A percentile compares a stretch with the other conserved stretches of the same genome.
Evolutionary conservation across 192 early-diverging fungal genomes (phyloP).

Genomic region (Rhizoclosmatium sp.): DNA sequence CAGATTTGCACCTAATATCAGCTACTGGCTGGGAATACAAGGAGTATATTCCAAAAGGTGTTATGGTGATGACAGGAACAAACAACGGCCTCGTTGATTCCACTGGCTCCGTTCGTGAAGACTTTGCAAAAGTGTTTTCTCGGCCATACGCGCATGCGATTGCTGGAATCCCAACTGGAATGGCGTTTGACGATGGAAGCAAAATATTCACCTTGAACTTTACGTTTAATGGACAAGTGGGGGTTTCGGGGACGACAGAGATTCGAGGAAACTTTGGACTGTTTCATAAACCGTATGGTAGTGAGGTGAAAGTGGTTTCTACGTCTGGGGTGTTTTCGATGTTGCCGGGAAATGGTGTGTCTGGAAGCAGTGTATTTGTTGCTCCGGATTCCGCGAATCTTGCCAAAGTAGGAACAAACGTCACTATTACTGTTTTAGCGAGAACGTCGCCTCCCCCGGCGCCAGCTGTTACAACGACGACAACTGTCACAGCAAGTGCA

Average conservation of each 20-base stretch:
- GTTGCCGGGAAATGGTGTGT: not conserved
- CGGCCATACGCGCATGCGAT: conserved; percentile 36
- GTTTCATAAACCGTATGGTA: conserved; percentile 26
- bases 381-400: not conserved
- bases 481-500: not conserved
- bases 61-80: not conserved
- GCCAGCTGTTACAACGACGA: conserved; percentile 33
- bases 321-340: not conserved
- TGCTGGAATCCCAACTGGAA: conserved; percentile 21
- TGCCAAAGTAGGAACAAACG: not conserved
- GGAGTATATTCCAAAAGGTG: conserved; percentile 25
- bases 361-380: not conserved
- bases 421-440: not conserved
- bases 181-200: conserved; percentile 9
- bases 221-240: conserved; percentile 13
- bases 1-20: conserved; percentile 8
- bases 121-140: conserved; percentile 25
- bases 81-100: conserved; percentile 37
- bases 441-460: conserved; percentile 9
- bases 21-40: conserved; percentile 38
- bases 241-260: conserved; percentile 18
- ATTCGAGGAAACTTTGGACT: conserved; percentile 17
- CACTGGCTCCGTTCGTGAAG: conserved; percentile 10
- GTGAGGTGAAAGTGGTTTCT: not conserved
- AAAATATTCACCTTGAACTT: conserved; percentile 9